A percentile compares a stretch with the other conserved stretches of the same genome.
Evolutionary conservation across 139 green algal genomes (phyloP).

Genomic region (Asterochloris sp.): DNA sequence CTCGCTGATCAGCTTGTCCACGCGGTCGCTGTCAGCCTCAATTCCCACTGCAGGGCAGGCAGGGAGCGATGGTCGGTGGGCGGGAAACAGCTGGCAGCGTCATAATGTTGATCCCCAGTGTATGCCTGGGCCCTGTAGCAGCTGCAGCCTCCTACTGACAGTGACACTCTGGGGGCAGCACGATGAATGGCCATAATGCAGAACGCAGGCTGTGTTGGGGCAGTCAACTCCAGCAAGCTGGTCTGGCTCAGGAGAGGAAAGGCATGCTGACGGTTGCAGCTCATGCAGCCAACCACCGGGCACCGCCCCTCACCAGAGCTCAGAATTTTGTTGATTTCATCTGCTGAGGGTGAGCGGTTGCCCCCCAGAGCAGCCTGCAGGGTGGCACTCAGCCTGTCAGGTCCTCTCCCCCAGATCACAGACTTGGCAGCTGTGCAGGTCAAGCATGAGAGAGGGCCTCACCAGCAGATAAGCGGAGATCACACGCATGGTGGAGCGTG

Average conservation of each 20-base stretch:
- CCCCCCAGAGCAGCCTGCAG: constrained; percentile 66
- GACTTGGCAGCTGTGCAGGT: background rate
- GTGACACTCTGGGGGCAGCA: too few relatives aligned
- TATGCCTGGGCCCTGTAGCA: background rate
- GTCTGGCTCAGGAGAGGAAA: background rate
- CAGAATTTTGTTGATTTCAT: constrained; percentile 71
- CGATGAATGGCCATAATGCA: too few relatives aligned
- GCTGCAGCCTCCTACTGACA: too few relatives aligned
- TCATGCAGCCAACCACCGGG: too few relatives aligned
- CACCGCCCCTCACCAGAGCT: constrained; percentile 35
- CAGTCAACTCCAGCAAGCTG: background rate
- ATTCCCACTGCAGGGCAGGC: constrained; percentile 42
- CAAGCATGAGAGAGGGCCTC: constrained; percentile 17
- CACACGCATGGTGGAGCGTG: constrained; percentile 39
- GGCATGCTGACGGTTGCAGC: background rate
- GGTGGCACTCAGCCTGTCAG: constrained; percentile 5
- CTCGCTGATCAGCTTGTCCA: constrained; percentile 61
- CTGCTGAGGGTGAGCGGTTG: constrained; percentile 51
- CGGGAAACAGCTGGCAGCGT: background rate
- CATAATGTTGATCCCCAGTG: background rate
- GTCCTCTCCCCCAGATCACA: background rate
- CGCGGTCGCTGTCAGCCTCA: constrained; percentile 60
- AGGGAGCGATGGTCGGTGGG: background rate
- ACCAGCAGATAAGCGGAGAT: constrained; percentile 47
- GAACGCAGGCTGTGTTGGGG: background rate